Conservation (phyloP, 495 filamentous ascomycete genomes). For the Aspergillus asperescens region DNA sequence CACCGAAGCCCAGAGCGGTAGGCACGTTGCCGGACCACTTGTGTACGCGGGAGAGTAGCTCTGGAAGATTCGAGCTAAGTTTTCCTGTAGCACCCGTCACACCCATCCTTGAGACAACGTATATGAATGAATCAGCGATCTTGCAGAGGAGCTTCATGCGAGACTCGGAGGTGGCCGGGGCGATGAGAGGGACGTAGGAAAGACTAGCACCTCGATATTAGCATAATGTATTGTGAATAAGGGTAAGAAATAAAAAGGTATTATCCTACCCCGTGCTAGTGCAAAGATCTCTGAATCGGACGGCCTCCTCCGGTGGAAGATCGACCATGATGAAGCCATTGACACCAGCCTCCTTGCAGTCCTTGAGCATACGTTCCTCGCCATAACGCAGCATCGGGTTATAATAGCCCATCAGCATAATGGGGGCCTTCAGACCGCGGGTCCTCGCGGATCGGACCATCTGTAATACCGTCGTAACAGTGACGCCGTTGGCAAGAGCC, state of each 20-base stretch:
- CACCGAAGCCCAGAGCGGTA: constrained; percentile 88
- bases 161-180: constrained; percentile 83
- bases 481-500: constrained; percentile 85
- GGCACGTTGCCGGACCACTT: constrained; percentile 86
- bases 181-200: constrained; percentile 93
- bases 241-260: constrained; percentile 18
- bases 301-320: constrained; percentile 92
- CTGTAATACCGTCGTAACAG: constrained; percentile 65
- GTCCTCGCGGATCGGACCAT: constrained; percentile 73
- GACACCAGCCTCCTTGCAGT: constrained; percentile 80
- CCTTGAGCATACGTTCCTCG: constrained; percentile 78
- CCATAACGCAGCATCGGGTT: constrained; percentile 92
- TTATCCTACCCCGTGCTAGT: constrained; percentile 65
- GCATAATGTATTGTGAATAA: neutral
- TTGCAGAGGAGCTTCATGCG: constrained; percentile 94
- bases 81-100: constrained; percentile 86
- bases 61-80: constrained; percentile 72
- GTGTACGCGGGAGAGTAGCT: constrained; percentile 80
- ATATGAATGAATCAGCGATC: constrained; percentile 98
- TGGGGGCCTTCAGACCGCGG: constrained; percentile 69
- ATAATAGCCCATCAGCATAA: constrained; percentile 98
- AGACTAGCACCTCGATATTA: constrained; percentile 46
- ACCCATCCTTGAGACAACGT: constrained; percentile 96
- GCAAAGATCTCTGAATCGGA: constrained; percentile 84
- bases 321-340: constrained; percentile 99